phyloP scores from a whole-genome alignment of 1,284 basidiomycete genomes.

The Ganoderma sinense region DNA sequence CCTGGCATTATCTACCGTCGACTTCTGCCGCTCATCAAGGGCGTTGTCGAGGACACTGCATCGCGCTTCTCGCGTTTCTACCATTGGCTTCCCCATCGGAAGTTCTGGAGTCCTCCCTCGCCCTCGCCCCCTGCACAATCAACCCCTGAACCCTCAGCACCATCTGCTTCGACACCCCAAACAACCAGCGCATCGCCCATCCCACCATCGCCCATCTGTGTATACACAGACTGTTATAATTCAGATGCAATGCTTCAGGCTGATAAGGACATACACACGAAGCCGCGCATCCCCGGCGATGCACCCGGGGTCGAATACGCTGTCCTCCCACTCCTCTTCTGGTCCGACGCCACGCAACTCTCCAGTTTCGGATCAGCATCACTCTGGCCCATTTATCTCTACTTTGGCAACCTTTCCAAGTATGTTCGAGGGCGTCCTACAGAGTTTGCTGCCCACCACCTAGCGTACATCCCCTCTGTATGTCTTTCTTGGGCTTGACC shows the following conservation, averaged over 20 bases:
- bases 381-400: conserved; percentile 12
- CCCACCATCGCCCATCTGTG: conserved; percentile 4
- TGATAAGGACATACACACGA: conserved; percentile 19
- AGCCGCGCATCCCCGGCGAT: conserved; percentile 18
- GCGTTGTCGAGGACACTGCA: neutral
- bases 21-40: neutral
- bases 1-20: conserved; percentile 16
- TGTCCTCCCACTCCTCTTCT: conserved; percentile 20
- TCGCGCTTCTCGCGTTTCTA: neutral
- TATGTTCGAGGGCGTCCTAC: conserved; percentile 30
- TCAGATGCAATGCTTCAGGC: conserved; percentile 31
- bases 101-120: conserved; percentile 12
- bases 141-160: neutral
- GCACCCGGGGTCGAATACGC: conserved; percentile 22
- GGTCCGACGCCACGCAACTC: conserved; percentile 30
- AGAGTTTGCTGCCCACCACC: conserved; percentile 24
- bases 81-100: conserved; percentile 2
- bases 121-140: neutral
- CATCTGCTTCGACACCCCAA: neutral
- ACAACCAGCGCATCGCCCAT: too few species aligned
- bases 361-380: conserved; percentile 27
- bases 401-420: conserved; percentile 34
- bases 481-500: too few species aligned
- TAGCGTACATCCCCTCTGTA: conserved; percentile 43
- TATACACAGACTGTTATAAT: conserved; percentile 32